phyloP scores from a whole-genome alignment of 768 basidiomycete species.

The Podaxis carcinomalis region DNA sequence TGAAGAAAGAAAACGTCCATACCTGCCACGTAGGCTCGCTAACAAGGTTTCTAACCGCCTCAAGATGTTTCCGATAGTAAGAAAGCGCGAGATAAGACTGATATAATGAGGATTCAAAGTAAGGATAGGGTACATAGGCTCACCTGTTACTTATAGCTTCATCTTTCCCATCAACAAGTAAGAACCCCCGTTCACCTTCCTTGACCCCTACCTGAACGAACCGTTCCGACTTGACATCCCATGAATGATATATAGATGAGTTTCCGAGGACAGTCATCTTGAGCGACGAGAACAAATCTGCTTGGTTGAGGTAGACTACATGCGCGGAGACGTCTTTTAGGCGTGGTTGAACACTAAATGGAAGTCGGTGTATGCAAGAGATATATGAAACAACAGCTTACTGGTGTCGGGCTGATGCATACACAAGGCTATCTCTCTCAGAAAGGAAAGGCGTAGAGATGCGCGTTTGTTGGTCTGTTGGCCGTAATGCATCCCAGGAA shows the following conservation, averaged over 20 bases:
- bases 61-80: conserved; percentile 62
- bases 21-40: conserved; percentile 47
- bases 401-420: conserved; percentile 57
- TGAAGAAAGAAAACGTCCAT: conserved; percentile 5
- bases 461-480: conserved; percentile 24
- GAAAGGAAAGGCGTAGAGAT: conserved; percentile 58
- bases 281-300: conserved; percentile 49
- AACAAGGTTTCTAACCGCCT: conserved; percentile 62
- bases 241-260: conserved; percentile 62
- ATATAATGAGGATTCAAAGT: background rate
- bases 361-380: background rate
- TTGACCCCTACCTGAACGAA: conserved; percentile 47
- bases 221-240: conserved; percentile 51
- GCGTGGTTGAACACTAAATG: conserved; percentile 43
- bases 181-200: conserved; percentile 26
- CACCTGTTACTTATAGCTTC: conserved; percentile 56
- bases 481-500: conserved; percentile 62
- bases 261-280: conserved; percentile 58
- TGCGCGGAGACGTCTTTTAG: conserved; percentile 33
- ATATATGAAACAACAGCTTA: conserved; percentile 28
- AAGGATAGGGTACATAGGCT: background rate
- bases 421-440: conserved; percentile 53
- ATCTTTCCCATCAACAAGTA: conserved; percentile 56
- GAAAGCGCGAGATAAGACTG: conserved; percentile 59
- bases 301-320: conserved; percentile 40